phyloP scores from a whole-genome alignment of 1,139 yeast species.

The Candida sp. region DNA sequence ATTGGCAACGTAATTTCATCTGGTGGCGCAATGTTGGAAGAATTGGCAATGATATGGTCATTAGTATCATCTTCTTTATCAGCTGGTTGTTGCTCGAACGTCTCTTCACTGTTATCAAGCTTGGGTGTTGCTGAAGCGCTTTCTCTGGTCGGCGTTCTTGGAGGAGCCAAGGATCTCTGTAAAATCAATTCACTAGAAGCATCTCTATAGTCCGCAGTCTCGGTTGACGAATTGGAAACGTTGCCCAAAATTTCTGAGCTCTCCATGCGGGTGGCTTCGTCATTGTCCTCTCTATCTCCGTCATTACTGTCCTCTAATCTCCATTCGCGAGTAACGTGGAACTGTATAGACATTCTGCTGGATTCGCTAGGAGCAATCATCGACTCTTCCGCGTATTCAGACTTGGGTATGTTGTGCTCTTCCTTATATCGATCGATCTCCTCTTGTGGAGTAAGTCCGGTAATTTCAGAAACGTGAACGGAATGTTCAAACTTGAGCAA shows the following conservation, averaged over 20 bases:
- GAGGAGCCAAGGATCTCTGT: constrained; percentile 24
- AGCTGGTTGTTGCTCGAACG: constrained; percentile 3
- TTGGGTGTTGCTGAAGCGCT: constrained; percentile 22
- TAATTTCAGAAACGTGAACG: constrained; percentile 9
- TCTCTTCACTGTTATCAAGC: constrained; percentile 15
- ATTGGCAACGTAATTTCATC: constrained; percentile 43
- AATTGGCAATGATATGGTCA: constrained; percentile 36
- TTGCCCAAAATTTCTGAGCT: constrained; percentile 10
- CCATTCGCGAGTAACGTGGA: constrained; percentile 44
- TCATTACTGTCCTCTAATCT: constrained; percentile 47
- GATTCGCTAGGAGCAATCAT: constrained; percentile 16
- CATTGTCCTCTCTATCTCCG: constrained; percentile 49
- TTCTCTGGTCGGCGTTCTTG: constrained; percentile 10
- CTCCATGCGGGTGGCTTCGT: constrained; percentile 20
- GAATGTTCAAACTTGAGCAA: constrained; percentile 5
- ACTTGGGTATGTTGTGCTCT: not conserved
- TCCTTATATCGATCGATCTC: constrained; percentile 11
- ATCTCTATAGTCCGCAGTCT: constrained; percentile 18
- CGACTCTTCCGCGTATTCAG: constrained; percentile 1
- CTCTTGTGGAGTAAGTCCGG: constrained; percentile 16
- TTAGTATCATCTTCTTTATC: constrained; percentile 15
- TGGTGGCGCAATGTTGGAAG: constrained; percentile 47
- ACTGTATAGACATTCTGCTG: constrained; percentile 33
- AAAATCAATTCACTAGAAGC: constrained; percentile 12
- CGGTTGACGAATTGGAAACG: constrained; percentile 18